These are phyloP conservation scores for Themeda triandra DNA, from an alignment of 176 grass and related monocot genomes.

Conservation along the genomic window DNA sequence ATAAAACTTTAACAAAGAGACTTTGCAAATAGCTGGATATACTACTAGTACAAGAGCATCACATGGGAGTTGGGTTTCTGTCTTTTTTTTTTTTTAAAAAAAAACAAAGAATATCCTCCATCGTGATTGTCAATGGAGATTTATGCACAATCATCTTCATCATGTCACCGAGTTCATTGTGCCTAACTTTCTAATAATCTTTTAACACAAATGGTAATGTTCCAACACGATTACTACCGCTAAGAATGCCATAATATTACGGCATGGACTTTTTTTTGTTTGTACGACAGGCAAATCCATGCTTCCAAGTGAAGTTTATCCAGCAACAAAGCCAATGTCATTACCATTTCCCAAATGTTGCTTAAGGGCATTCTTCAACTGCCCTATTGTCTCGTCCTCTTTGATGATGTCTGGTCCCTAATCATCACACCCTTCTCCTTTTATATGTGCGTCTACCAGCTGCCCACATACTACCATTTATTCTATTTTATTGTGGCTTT, in stretches of 20 bases:
- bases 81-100: background rate
- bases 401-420: background rate
- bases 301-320: slow-evolving; percentile 6
- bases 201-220: background rate
- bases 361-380: background rate
- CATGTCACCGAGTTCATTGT: background rate
- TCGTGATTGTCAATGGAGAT: background rate
- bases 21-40: background rate
- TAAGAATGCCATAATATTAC: background rate
- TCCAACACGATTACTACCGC: background rate
- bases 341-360: background rate
- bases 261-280: background rate
- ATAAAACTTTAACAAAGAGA: background rate
- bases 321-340: background rate
- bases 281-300: background rate
- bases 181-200: background rate
- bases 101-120: background rate
- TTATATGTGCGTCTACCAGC: background rate
- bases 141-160: background rate
- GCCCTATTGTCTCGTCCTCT: background rate
- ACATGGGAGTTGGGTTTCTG: background rate
- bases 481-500: background rate
- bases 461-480: background rate
- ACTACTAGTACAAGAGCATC: background rate
- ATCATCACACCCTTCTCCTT: background rate